Evolutionary conservation across 371 early-diverging fungal genomes (phyloP).

Genomic region (Chytridium lagenaria): DNA sequence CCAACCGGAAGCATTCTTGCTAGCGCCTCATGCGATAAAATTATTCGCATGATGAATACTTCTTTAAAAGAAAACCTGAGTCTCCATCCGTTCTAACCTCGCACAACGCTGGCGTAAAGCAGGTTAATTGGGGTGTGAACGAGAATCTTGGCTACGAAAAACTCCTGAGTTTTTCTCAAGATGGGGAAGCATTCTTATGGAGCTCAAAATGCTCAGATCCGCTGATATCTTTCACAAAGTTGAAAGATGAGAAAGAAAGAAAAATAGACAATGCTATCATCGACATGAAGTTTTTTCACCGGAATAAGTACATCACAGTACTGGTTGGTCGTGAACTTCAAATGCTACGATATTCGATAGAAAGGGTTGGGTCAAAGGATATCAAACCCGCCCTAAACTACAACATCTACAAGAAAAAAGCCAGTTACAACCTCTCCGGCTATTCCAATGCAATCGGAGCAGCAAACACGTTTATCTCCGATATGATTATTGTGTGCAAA

Average conservation of each 20-base stretch:
- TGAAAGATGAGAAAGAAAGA: neutral
- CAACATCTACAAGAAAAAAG: constrained; percentile 3
- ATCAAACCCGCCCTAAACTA: constrained; percentile 31
- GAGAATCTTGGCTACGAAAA: no score
- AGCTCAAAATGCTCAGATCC: constrained; percentile 16
- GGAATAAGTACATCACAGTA: neutral
- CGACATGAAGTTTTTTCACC: constrained; percentile 21
- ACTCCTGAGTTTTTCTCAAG: constrained; percentile 15
- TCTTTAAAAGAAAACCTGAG: neutral
- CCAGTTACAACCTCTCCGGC: neutral
- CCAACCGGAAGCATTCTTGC: neutral
- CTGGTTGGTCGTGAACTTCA: neutral
- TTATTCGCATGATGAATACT: neutral
- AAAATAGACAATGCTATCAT: neutral
- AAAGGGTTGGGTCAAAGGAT: neutral
- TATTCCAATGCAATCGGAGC: neutral
- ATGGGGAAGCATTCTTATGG: constrained; percentile 25
- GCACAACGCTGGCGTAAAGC: neutral
- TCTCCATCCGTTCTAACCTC: neutral
- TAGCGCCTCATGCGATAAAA: neutral
- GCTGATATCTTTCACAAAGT: constrained; percentile 3
- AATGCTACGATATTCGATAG: neutral
- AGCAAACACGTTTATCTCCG: neutral
- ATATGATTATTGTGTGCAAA: neutral
- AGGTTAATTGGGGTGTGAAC: neutral